Base-by-base conservation (phyloP, 305 asterid genomes). In the Fraxinus sp. region DNA sequence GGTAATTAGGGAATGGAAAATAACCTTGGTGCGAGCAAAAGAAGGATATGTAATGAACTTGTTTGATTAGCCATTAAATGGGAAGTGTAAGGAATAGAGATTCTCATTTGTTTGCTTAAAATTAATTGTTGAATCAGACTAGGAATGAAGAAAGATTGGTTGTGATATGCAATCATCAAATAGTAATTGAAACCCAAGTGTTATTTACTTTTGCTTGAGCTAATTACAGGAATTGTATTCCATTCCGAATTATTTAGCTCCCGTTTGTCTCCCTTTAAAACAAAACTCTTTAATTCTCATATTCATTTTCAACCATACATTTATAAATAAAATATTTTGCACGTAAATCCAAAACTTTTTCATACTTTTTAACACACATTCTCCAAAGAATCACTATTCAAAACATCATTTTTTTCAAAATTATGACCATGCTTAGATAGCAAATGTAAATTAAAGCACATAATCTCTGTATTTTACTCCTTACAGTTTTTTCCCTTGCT, bases 401-500 rank as follows among this genome's bases (percentile, higher is more conserved):
- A 37, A 37, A 37, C 11, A 37, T 37, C 43, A 37, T 37, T 37
- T 37, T 37, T 7, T 1, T 1, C 11, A 37, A 8, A 37, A 37
- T 37, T 7, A 37, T 37, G 43, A 2, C 11, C 43, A 8, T 37
- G 43, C 43, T 37, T 37, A n/a, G 35, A 66, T 68, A 71, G 70
- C 41, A 37, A 39, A 24, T 87, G 85, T 81, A 20, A 78, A 32
- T 37, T 5, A 52, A 52, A 28, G 24, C 7, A 4, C 37, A 20
- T 26, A 1, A 10, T 11, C 37, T 5, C 8, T 36, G 18, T 74
- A 75, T 2, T 52, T 52, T 5, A 16, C 64, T 52, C 76, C 64
- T 46, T 86, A 87, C 97, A 96, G 99, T 96, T 83, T 96, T 93
- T 87, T 87, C 98, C 52, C 93, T 96, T 84, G 98, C 97, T 75